Evolutionary conservation across 352 stramenopile genomes (phyloP), one percentile per base, ranked within the genome.

Genomic region (Plasmopara halstedii): DNA sequence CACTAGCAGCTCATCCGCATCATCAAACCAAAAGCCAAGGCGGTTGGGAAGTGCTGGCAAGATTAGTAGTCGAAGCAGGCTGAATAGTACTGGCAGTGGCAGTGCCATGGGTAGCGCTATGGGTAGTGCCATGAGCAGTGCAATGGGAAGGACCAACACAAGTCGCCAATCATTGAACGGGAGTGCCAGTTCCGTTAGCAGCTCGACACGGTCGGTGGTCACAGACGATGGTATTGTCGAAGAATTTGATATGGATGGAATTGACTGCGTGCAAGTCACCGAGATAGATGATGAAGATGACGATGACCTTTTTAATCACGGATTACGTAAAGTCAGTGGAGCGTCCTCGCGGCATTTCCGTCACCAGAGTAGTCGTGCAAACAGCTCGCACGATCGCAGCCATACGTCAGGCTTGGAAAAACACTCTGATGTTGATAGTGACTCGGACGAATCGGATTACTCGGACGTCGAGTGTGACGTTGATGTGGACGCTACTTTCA

Each of bases 401-500:
- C 60, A 62, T 27, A 58, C 38, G 9, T 64, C 60, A 35, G 55
- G 40, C 1, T 48, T 70, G 18, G 25, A 29, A 29, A 29, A 10
- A 29, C 25, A 29, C 11, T 68, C 58, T 14, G 50, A 64, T 32
- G 61, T 21, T 20, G 68, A 77, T 17, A 74, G 58, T 22, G 63
- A 75, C 29, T 78, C 62, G 22, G 66, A 80, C 38, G 79, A 70
- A 9, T 91, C 77, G 2, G 69, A 79, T 50, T 92, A 94, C 53
- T 89, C 75, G 15, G 83, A 94, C 42, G 83, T 88, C 3, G 75
- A 90, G 45, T 68, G 42, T 31, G 80, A 94, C 46, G 83, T 94
- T n/a, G 83, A 94, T 42, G 73, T 94, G 3, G 77, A 94, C 25
- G 72, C 72, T 22, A 94, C 86, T 11, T 92, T 94, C 31, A 82